phyloP scores from a whole-genome alignment of 352 stramenopile species.

The Globisporangium canariense region DNA sequence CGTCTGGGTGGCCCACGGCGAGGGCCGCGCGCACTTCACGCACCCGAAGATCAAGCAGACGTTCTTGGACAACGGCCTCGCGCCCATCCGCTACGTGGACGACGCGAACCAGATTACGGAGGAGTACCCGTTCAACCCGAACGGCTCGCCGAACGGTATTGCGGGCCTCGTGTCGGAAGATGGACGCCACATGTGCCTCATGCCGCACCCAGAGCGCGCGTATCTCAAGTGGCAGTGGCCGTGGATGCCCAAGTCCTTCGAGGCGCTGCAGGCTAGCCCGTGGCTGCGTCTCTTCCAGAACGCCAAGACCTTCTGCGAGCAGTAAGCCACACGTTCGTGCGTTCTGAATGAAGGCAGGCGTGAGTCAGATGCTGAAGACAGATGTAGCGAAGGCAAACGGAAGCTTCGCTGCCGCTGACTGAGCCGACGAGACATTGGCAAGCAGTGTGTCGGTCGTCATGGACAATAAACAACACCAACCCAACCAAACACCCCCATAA shows the following conservation, averaged over 20 bases:
- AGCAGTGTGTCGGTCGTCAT: background rate
- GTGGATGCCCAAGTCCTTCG: slow-evolving; percentile 89
- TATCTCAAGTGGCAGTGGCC: slow-evolving; percentile 99
- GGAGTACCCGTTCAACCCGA: slow-evolving; percentile 99
- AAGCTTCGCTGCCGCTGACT: background rate
- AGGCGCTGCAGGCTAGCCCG: slow-evolving; percentile 79
- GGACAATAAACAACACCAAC: background rate
- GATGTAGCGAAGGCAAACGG: background rate
- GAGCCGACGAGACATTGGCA: background rate
- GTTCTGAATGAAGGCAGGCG: background rate
- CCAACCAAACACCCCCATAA: background rate
- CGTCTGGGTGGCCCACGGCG: slow-evolving; percentile 96
- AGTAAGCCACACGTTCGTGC: slow-evolving; percentile 23
- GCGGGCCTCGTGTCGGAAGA: slow-evolving; percentile 96
- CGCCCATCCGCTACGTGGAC: slow-evolving; percentile 96
- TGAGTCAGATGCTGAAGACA: background rate
- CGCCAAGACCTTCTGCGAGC: slow-evolving; percentile 95
- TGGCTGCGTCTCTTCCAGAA: slow-evolving; percentile 99
- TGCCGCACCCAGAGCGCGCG: slow-evolving; percentile 98
- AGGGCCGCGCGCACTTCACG: slow-evolving; percentile 95
- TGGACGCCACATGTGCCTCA: slow-evolving; percentile 98
- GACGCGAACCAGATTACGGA: slow-evolving; percentile 93
- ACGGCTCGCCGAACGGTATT: slow-evolving; percentile 96
- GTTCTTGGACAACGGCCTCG: slow-evolving; percentile 90
- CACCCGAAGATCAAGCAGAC: slow-evolving; percentile 87